A percentile compares a stretch with the other conserved stretches of the same genome.
phyloP scores from a whole-genome alignment of 192 early-diverging fungal genomes.

The Umbelopsis ramanniana region DNA sequence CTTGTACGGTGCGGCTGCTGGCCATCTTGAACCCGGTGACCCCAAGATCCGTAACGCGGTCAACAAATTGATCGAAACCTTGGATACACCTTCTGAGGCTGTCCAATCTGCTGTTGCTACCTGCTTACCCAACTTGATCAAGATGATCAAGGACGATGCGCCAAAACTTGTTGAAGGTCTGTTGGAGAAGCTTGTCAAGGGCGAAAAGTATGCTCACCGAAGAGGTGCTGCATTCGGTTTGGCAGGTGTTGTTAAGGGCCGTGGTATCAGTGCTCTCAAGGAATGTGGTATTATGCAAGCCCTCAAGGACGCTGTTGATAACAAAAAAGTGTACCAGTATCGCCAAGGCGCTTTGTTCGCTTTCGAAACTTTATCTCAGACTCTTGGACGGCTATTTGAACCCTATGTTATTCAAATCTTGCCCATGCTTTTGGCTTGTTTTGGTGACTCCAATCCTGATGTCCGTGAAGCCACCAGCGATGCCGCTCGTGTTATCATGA shows the following conservation, averaged over 20 bases:
- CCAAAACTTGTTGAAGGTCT: conserved; percentile 64
- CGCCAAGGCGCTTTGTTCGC: conserved; percentile 95
- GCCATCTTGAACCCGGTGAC: conserved; percentile 78
- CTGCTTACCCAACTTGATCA: conserved; percentile 91
- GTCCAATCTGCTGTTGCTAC: conserved; percentile 95
- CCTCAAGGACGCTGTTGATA: conserved; percentile 82
- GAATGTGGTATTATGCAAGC: conserved; percentile 79
- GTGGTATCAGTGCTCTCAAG: conserved; percentile 87
- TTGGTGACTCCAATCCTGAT: conserved; percentile 79
- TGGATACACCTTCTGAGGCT: conserved; percentile 91
- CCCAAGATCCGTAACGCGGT: conserved; percentile 80
- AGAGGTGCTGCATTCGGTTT: conserved; percentile 96
- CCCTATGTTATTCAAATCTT: conserved; percentile 96
- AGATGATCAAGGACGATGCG: conserved; percentile 66
- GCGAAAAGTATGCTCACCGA: conserved; percentile 82
- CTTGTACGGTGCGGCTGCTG: conserved; percentile 88
- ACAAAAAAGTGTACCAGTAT: conserved; percentile 72
- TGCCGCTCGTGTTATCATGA: conserved; percentile 92
- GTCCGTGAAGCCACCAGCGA: conserved; percentile 93
- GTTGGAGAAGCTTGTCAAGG: conserved; percentile 70
- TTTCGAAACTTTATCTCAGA: conserved; percentile 84
- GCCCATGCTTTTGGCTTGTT: conserved; percentile 85
- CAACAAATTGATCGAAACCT: conserved; percentile 84
- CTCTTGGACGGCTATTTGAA: conserved; percentile 92
- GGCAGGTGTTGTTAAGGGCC: conserved; percentile 91